These are phyloP conservation scores for Triticum turgidum DNA, from an alignment of 176 grass and related monocot species.

Conservation along the genomic window DNA sequence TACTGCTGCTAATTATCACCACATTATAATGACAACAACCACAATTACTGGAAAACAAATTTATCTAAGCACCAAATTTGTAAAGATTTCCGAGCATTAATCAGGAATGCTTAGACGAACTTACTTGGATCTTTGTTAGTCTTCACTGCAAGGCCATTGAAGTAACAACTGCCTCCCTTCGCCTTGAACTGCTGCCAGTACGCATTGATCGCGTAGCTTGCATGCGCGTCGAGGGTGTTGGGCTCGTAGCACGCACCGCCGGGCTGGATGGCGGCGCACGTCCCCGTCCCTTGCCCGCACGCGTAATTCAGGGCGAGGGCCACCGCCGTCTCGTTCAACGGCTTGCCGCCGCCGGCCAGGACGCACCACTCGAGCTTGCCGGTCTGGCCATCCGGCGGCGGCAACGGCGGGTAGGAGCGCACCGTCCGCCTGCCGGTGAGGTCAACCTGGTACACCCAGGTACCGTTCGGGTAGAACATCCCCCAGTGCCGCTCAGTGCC, in stretches of 20 bases:
- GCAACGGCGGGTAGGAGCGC: neutral
- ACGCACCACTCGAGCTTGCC: constrained; percentile 47
- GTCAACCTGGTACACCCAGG: constrained; percentile 45
- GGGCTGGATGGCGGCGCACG: constrained; percentile 49
- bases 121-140: constrained; percentile 60
- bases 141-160: constrained; percentile 51
- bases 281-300: constrained; percentile 53
- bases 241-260: constrained; percentile 44
- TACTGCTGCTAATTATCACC: no score
- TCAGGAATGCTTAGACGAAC: neutral
- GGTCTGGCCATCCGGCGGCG: neutral
- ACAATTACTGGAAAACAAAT: neutral
- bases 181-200: constrained; percentile 63
- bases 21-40: no score
- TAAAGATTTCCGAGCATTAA: neutral
- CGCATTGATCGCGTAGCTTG: constrained; percentile 64
- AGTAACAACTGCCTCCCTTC: constrained; percentile 51
- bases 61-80: neutral
- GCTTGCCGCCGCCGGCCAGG: constrained; percentile 14
- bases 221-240: constrained; percentile 43
- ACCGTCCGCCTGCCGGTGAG: constrained; percentile 33
- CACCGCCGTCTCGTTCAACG: constrained; percentile 27
- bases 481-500: constrained; percentile 65
- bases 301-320: constrained; percentile 42
- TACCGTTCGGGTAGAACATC: constrained; percentile 52